Base-by-base conservation (phyloP, 177 flowering plant species). In the Vitis hybrid region DNA sequence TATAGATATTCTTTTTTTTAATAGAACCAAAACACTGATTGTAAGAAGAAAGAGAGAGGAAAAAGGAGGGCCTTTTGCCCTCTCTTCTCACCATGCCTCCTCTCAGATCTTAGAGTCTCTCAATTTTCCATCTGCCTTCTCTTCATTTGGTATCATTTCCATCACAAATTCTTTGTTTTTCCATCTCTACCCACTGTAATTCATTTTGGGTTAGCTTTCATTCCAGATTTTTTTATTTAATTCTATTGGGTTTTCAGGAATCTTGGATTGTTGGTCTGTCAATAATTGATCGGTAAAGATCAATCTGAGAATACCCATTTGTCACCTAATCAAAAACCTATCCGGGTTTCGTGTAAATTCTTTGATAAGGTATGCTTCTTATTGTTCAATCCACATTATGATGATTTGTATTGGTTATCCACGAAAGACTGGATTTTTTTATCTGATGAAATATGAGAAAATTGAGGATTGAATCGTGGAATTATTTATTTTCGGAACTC, bases 81-180 rank as follows among this genome's bases (percentile, higher is more conserved):
- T 88, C 85, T 79, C 75, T 79, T 79, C 81, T 81, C 77, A 67
- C 73, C 61, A 83, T 85, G 84, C 83, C 78, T 88, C 81, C 86
- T 80, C 85, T 78, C 82, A 84, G 90, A 87, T 90, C 92, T 83
- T 86, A 82, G 79, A 74, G 79, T 79, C 65, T 67, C 52, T 71
- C 75, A 61, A 66, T 72, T 72, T 76, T 65, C 69, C 74, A 72
- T 75, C 85, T 81, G 84, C 87, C 80, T 77, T 56, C 60, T 74
- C 57, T 63, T 69, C 69, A 64, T 68, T 74, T 73, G 79, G 86
- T 79, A 70, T 35, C 40, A 35, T 35, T 35, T 35, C 40, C 40
- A 35, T 35, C 40, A 4, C 40, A 35, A 65, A 70, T 77, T 70
- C 62, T 13, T 57, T 24, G n/a, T 54, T 63, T 12, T 19, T 77